Conservation (phyloP, 306 rosid species). For the Pterocarpus macrocarpus region DNA sequence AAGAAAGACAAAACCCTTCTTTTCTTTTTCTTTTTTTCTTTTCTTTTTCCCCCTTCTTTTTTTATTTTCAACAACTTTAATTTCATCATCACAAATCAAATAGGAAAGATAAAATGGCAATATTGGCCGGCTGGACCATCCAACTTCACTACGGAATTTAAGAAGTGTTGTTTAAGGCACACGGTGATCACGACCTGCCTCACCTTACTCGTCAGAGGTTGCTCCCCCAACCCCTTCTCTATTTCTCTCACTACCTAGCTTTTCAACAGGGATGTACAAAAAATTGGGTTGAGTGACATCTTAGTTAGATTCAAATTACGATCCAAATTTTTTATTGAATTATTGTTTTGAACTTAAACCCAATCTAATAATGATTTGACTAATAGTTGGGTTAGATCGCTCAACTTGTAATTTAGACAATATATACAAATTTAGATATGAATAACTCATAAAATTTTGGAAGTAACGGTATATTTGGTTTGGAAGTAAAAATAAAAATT, state of each 20-base stretch:
- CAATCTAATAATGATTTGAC: no score
- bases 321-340: no score
- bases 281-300: no score
- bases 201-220: constrained; percentile 38
- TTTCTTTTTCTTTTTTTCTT: not conserved
- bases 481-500: no score
- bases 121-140: constrained; percentile 45
- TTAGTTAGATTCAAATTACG: no score
- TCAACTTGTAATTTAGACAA: no score
- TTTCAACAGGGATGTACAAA: no score
- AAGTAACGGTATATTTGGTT: no score
- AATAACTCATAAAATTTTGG: no score
- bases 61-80: constrained; percentile 14
- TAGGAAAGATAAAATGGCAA: not conserved
- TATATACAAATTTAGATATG: no score
- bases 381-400: no score
- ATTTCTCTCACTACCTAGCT: not conserved
- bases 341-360: no score
- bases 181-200: constrained; percentile 49
- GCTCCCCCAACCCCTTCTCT: constrained; percentile 44
- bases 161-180: constrained; percentile 53
- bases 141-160: constrained; percentile 1
- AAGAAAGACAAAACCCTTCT: not conserved
- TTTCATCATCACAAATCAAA: constrained; percentile 1
- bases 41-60: not conserved